These are phyloP conservation scores for Butyriboletus appendiculatus DNA, from an alignment of 1,284 basidiomycete species.

Conservation along the genomic window DNA sequence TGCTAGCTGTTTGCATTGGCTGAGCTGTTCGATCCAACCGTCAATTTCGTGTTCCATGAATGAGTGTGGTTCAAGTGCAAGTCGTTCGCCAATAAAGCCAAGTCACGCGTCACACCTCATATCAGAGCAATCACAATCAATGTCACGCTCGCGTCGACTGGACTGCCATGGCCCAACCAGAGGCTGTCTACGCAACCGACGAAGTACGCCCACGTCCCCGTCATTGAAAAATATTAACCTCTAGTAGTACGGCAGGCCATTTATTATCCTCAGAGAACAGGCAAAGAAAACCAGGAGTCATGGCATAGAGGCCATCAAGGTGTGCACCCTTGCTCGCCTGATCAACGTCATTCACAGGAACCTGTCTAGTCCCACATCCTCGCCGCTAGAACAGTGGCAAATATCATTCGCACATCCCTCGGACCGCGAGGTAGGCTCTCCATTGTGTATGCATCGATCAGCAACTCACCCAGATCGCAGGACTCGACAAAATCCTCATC, in stretches of 20 bases:
- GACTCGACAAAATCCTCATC: slow-evolving; percentile 99
- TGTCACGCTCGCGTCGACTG: slow-evolving; percentile 17
- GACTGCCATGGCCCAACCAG: slow-evolving; percentile 34
- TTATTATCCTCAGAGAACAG: slow-evolving; percentile 97
- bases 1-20: slow-evolving; percentile 96
- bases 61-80: slow-evolving; percentile 13
- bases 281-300: slow-evolving; percentile 93
- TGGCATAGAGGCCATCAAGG: slow-evolving; percentile 96
- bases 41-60: slow-evolving; percentile 84
- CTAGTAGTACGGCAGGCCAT: slow-evolving; percentile 88
- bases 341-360: neutral
- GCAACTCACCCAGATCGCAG: slow-evolving; percentile 40
- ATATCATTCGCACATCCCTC: slow-evolving; percentile 94
- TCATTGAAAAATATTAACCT: slow-evolving; percentile 6
- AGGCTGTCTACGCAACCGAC: slow-evolving; percentile 88
- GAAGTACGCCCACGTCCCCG: slow-evolving; percentile 57
- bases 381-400: slow-evolving; percentile 89
- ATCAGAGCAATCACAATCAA: slow-evolving; percentile 31
- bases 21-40: slow-evolving; percentile 95
- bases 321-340: slow-evolving; percentile 35
- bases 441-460: slow-evolving; percentile 1
- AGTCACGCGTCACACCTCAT: slow-evolving; percentile 32
- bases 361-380: slow-evolving; percentile 84
- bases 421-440: slow-evolving; percentile 79
- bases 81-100: slow-evolving; percentile 11